phyloP scores from a whole-genome alignment of 306 rosid species.

The Spatholobus suberectus region DNA sequence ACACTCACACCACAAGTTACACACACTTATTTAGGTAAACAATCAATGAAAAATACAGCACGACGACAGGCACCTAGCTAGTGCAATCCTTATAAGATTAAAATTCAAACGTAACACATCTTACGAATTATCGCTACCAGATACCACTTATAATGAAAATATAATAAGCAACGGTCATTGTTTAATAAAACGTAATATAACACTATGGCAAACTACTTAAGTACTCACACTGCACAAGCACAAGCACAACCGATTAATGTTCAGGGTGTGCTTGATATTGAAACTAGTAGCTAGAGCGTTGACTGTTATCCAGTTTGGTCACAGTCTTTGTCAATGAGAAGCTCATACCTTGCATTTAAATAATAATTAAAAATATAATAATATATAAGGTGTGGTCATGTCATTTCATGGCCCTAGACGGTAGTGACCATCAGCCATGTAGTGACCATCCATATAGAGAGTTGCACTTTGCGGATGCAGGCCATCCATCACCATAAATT shows the following conservation, averaged over 20 bases:
- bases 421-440: conserved; percentile 75
- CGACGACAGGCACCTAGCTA: not conserved
- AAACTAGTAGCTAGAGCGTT: conserved; percentile 25
- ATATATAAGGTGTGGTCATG: conserved; percentile 31
- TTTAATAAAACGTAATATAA: not conserved
- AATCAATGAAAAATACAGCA: not conserved
- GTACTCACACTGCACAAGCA: conserved; percentile 33
- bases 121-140: not conserved
- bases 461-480: conserved; percentile 78
- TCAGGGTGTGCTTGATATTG: not conserved
- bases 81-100: not conserved
- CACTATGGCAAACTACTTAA: conserved; percentile 9
- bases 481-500: conserved; percentile 98
- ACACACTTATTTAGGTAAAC: conserved; percentile 1
- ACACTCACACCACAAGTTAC: conserved; percentile 32
- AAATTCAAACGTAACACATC: not conserved
- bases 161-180: conserved; percentile 14
- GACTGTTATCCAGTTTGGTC: conserved; percentile 7
- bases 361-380: not conserved
- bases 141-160: conserved; percentile 11
- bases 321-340: not conserved
- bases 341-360: not conserved
- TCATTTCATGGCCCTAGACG: conserved; percentile 78
- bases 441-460: conserved; percentile 83
- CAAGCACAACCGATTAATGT: conserved; percentile 3